Percentiles rank a stretch among this genome's conserved stretches.
Evolutionary conservation across 441 rosid genomes (phyloP).

Genomic region (Mallotus repandus): DNA sequence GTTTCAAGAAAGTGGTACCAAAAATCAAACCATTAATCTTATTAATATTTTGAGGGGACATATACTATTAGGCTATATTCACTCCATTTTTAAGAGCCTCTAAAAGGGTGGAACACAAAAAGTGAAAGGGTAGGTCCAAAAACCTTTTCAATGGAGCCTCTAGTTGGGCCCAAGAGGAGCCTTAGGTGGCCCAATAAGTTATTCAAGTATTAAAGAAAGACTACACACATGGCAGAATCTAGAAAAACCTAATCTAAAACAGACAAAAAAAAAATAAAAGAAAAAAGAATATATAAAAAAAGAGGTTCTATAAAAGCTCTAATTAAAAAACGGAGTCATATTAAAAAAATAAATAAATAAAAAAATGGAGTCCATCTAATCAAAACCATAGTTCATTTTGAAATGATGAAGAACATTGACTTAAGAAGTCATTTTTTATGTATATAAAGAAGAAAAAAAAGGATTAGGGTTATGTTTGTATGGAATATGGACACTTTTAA

Average conservation of each 20-base stretch:
- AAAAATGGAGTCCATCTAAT: neutral
- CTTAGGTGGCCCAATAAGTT: slow-evolving; percentile 2
- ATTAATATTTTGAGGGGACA: too few species aligned
- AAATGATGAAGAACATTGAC: slow-evolving; percentile 13
- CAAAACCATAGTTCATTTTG: slow-evolving; percentile 10
- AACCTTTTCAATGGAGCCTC: slow-evolving; percentile 3
- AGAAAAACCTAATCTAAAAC: neutral
- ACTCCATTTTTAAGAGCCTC: neutral
- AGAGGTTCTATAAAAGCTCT: neutral
- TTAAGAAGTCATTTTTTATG: neutral
- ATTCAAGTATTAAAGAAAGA: neutral
- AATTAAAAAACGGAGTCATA: neutral
- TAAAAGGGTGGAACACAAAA: neutral
- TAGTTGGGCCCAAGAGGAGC: slow-evolving; percentile 21
- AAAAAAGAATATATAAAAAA: neutral
- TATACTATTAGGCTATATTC: too few species aligned
- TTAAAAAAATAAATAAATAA: neutral
- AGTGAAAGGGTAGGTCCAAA: slow-evolving; percentile 8
- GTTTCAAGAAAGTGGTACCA: too few species aligned
- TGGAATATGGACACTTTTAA: neutral
- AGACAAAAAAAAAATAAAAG: neutral
- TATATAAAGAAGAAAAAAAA: neutral
- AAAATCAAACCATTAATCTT: too few species aligned
- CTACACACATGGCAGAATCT: neutral
- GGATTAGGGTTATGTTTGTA: neutral